A percentile compares a stretch with the other conserved stretches of the same genome.
phyloP scores from a whole-genome alignment of 345 rosid species.

The Syzygium aromaticum region DNA sequence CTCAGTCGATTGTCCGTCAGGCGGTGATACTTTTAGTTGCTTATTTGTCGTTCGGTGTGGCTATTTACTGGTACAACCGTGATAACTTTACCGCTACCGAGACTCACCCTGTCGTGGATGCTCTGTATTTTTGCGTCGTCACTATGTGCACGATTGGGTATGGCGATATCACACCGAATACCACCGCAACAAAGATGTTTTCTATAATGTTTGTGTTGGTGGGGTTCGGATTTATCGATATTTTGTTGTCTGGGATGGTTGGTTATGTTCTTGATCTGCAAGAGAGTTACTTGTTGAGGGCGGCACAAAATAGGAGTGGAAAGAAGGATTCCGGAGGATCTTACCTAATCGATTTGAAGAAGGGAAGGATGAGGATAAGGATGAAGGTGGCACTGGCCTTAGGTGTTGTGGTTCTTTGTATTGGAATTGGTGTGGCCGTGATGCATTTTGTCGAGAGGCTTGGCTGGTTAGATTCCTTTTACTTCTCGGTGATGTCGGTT shows the following conservation, averaged over 20 bases:
- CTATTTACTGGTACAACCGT: conserved; percentile 21
- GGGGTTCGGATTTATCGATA: conserved; percentile 42
- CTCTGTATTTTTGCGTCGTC: conserved; percentile 50
- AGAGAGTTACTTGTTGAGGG: conserved; percentile 17
- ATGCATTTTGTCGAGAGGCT: conserved; percentile 24
- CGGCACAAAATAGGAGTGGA: not conserved
- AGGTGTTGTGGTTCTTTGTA: conserved; percentile 30
- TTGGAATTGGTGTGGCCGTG: conserved; percentile 26
- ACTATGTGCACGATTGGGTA: conserved; percentile 60
- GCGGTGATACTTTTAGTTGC: conserved; percentile 15
- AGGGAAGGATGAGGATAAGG: conserved; percentile 41
- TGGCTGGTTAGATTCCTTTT: conserved; percentile 39
- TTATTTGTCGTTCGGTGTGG: conserved; percentile 29
- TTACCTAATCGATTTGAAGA: conserved; percentile 28
- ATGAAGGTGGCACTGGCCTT: conserved; percentile 41
- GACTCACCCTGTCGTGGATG: conserved; percentile 42
- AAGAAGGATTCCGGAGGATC: not conserved
- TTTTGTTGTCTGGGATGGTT: conserved; percentile 34
- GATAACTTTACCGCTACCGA: conserved; percentile 24
- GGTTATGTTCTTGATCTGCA: conserved; percentile 37
- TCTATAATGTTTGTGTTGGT: conserved; percentile 26
- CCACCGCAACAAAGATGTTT: conserved; percentile 28
- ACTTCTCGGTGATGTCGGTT: conserved; percentile 51
- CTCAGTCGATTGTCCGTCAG: conserved; percentile 19
- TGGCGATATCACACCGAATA: conserved; percentile 46